Conservation (phyloP, 1,139 yeast species). For the Trichomonascaceae sp. region DNA sequence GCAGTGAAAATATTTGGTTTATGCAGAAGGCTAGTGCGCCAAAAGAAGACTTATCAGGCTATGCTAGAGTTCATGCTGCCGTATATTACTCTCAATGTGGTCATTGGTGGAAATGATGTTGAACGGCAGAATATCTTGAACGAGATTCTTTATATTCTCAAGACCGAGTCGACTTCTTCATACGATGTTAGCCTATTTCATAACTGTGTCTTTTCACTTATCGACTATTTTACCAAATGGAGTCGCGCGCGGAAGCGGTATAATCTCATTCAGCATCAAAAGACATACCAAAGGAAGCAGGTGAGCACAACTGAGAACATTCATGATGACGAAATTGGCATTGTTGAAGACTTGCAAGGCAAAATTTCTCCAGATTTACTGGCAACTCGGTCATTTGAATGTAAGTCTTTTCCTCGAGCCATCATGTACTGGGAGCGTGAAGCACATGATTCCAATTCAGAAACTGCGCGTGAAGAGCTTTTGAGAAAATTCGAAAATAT, state of each 20-base stretch:
- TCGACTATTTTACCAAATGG: slow-evolving; percentile 87
- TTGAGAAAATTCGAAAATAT: slow-evolving; percentile 51
- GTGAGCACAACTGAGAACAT: slow-evolving; percentile 7
- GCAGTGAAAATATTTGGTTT: slow-evolving; percentile 55
- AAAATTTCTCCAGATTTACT: slow-evolving; percentile 61
- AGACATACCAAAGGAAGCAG: slow-evolving; percentile 8
- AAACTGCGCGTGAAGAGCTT: slow-evolving; percentile 22
- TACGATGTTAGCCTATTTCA: slow-evolving; percentile 50
- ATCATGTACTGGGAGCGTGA: slow-evolving; percentile 82
- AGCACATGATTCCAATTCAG: slow-evolving; percentile 39
- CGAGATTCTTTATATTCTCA: slow-evolving; percentile 58
- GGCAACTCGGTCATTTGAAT: slow-evolving; percentile 75
- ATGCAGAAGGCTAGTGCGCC: slow-evolving; percentile 61
- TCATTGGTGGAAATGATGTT: slow-evolving; percentile 45
- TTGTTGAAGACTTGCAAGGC: slow-evolving; percentile 42
- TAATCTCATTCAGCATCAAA: slow-evolving; percentile 12
- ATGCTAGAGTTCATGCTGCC: slow-evolving; percentile 73
- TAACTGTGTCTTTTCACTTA: slow-evolving; percentile 65
- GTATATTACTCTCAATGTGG: slow-evolving; percentile 63
- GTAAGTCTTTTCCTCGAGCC: slow-evolving; percentile 83
- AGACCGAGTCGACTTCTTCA: slow-evolving; percentile 42
- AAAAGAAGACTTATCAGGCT: slow-evolving; percentile 53
- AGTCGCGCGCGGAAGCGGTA: slow-evolving; percentile 33
- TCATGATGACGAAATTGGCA: slow-evolving; percentile 16
- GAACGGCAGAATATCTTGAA: slow-evolving; percentile 42